Evolutionary conservation across 257 asterid species (phyloP).

Genomic region (Rehmannia glutinosa): DNA sequence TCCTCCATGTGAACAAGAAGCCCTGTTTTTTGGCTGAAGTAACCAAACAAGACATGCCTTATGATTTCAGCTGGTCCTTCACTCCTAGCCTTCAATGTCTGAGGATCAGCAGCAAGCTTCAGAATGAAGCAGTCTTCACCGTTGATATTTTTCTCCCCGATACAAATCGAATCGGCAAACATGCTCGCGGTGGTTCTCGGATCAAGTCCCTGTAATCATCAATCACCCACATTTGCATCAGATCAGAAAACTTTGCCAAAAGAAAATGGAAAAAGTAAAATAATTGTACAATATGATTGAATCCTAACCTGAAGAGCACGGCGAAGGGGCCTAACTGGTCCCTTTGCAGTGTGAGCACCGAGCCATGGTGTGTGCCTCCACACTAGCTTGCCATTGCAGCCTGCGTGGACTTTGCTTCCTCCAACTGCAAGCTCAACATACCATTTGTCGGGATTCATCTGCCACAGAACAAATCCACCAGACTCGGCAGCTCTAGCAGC

Average conservation of each 20-base stretch:
- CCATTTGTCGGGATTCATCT: slow-evolving; percentile 93
- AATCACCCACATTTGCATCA: neutral
- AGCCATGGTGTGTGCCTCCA: slow-evolving; percentile 99
- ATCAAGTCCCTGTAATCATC: slow-evolving; percentile 78
- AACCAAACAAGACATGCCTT: slow-evolving; percentile 85
- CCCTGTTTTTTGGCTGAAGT: slow-evolving; percentile 95
- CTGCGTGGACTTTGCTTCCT: slow-evolving; percentile 93
- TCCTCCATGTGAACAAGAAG: slow-evolving; percentile 93
- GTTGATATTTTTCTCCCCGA: slow-evolving; percentile 81
- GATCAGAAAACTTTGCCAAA: no score
- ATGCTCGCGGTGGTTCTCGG: slow-evolving; percentile 83
- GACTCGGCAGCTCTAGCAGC: slow-evolving; percentile 71
- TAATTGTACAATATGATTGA: neutral
- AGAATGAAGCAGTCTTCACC: slow-evolving; percentile 96
- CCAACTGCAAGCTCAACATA: slow-evolving; percentile 92
- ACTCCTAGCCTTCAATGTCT: slow-evolving; percentile 77
- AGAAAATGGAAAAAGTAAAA: no score
- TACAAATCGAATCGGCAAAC: slow-evolving; percentile 83
- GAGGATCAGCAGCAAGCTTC: slow-evolving; percentile 86
- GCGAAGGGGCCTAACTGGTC: slow-evolving; percentile 84
- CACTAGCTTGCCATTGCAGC: slow-evolving; percentile 90
- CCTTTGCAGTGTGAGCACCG: slow-evolving; percentile 90
- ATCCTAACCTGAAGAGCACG: slow-evolving; percentile 84
- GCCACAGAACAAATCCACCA: slow-evolving; percentile 93
- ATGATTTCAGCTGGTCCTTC: slow-evolving; percentile 97